These are phyloP conservation scores for Cocos nucifera DNA, from an alignment of 176 grass and related monocot species.

Conservation along the genomic window DNA sequence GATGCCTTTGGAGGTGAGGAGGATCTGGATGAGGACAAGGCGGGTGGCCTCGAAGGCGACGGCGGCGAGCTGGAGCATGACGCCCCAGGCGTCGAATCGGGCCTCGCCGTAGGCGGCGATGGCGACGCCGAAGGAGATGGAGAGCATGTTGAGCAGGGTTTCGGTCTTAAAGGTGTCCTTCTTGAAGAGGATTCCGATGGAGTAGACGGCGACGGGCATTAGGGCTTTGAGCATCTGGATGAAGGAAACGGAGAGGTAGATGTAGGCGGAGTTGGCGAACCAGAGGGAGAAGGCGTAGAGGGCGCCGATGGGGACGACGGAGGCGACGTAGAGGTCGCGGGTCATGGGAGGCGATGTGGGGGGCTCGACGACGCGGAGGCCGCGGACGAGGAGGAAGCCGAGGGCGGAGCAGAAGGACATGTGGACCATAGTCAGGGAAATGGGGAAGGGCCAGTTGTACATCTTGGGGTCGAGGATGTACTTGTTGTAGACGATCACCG, in stretches of 20 bases:
- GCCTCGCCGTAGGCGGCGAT: conserved; percentile 94
- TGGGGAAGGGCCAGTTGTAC: conserved; percentile 99
- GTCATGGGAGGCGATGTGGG: conserved; percentile 68
- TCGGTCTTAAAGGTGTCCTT: conserved; percentile 63
- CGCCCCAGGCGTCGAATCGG: conserved; percentile 60
- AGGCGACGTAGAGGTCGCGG: conserved; percentile 51
- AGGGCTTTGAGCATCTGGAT: conserved; percentile 99
- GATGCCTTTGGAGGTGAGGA: conserved; percentile 89
- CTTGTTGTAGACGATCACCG: conserved; percentile 99
- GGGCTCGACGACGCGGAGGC: conserved; percentile 60
- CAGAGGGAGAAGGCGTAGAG: conserved; percentile 93
- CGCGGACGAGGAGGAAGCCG: conserved; percentile 56
- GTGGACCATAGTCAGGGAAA: conserved; percentile 90
- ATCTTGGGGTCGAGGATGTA: conserved; percentile 98
- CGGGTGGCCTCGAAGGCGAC: conserved; percentile 83
- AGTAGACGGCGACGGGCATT: conserved; percentile 96
- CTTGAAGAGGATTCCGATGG: conserved; percentile 64
- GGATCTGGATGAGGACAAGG: conserved; percentile 96
- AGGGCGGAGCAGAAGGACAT: conserved; percentile 92
- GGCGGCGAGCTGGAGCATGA: conserved; percentile 71
- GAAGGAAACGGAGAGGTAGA: conserved; percentile 97
- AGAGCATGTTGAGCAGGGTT: conserved; percentile 96
- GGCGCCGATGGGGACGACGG: conserved; percentile 80
- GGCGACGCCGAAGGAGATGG: conserved; percentile 91
- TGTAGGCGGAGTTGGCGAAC: conserved; percentile 98